These are phyloP conservation scores for Phalaenopsis hybrid DNA, from an alignment of 116 monocot species.

Conservation along the genomic window DNA sequence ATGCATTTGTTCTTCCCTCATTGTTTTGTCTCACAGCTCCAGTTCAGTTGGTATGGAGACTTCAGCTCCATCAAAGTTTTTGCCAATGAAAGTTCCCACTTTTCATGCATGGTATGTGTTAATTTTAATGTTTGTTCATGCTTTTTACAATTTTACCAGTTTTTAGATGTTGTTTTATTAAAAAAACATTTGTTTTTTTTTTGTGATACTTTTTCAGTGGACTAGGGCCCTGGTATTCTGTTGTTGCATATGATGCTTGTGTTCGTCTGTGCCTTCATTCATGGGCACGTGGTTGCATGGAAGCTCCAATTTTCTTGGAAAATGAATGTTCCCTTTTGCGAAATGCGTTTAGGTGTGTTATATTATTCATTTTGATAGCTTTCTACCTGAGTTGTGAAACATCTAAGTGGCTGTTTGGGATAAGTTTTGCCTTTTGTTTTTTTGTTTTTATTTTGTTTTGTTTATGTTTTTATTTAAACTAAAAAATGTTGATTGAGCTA, in stretches of 20 bases:
- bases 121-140: background rate
- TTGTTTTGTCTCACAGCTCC: background rate
- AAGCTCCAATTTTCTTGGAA: conserved; percentile 93
- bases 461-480: too few species aligned
- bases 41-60: conserved; percentile 16
- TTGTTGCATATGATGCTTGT: conserved; percentile 98
- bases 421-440: too few species aligned
- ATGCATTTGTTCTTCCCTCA: background rate
- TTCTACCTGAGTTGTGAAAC: background rate
- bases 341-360: conserved; percentile 77
- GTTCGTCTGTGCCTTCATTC: conserved; percentile 93
- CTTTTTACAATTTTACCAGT: background rate
- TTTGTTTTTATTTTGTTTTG: too few species aligned
- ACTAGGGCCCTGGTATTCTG: conserved; percentile 92
- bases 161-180: background rate
- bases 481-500: too few species aligned
- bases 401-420: background rate
- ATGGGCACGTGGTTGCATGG: conserved; percentile 96
- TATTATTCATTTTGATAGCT: background rate
- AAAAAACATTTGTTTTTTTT: background rate
- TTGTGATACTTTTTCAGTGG: conserved; percentile 35
- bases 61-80: conserved; percentile 24
- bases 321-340: conserved; percentile 87
- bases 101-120: conserved; percentile 81
- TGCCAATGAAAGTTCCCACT: conserved; percentile 54